Base-by-base conservation (phyloP, 139 green algal genomes). In the Chlamydomonas incerta region DNA sequence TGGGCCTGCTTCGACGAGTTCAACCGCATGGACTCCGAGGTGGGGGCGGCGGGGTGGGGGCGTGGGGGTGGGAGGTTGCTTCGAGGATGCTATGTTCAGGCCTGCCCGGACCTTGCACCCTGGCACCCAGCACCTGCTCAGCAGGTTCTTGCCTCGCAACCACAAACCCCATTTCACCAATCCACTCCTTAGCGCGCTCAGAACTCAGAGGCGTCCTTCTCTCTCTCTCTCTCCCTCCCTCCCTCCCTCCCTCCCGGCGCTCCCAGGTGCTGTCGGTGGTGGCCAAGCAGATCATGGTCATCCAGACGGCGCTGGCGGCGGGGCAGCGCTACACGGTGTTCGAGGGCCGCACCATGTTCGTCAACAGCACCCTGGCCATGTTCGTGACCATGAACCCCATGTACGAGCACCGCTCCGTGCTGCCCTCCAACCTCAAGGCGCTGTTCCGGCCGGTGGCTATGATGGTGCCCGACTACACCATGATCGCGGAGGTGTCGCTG, bases 1-100 rank as follows among this genome's bases (percentile, higher is more conserved):
- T 98, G 95, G 95, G 93, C 92, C 18, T 98, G 95, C 91, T 96
- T 97, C 86, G 95, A 98, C 74, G 95, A 98, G 91, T 97, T 98
- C 91, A 98, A 97, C 89, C 90, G 95, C 67, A 98, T 98, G 62
- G 93, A 96, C 74, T 92, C 96, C 70, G 95, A 98, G 88, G 76
- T 83, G 37, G 24, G 70, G 35, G 11, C 1, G 17, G 66, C 17
- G 66, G 13, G 66, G 3, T 69, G n/a, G n/a, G n/a, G n/a, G n/a
- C n/a, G n/a, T n/a, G n/a, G n/a, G 60, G 60, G 60, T n/a, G n/a
- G n/a, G n/a, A n/a, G n/a, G n/a, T n/a, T n/a, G n/a, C n/a, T n/a
- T n/a, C n/a, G n/a, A n/a, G n/a, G n/a, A n/a, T n/a, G n/a, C n/a
- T n/a, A n/a, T n/a, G n/a, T n/a, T n/a, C n/a, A n/a, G n/a, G n/a